Percentiles rank a stretch among this genome's conserved stretches.
Conservation (phyloP, 305 asterid species). For the Solanum hybrid region DNA sequence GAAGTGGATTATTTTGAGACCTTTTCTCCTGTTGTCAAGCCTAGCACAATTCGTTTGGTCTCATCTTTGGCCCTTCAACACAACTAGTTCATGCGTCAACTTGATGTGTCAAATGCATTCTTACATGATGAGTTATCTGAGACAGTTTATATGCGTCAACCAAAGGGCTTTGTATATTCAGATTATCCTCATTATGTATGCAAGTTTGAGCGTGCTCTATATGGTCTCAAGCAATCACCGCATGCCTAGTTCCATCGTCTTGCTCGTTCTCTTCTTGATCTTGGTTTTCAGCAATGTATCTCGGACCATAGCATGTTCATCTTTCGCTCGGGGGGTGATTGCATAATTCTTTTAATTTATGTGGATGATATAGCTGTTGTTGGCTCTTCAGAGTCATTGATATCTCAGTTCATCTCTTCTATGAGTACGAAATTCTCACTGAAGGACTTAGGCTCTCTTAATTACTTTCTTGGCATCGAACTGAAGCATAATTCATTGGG, state of each 20-base stretch:
- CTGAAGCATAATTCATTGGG: too few relatives aligned
- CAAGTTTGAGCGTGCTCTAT: neutral
- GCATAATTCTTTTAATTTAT: neutral
- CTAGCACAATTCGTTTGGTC: neutral
- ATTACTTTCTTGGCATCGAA: too few relatives aligned
- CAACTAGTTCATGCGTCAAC: neutral
- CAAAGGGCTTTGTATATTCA: neutral
- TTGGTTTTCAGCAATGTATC: neutral
- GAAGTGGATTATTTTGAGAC: neutral
- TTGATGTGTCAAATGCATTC: neutral
- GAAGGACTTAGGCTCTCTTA: neutral
- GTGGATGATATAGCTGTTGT: neutral
- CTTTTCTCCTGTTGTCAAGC: neutral
- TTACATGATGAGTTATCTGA: neutral
- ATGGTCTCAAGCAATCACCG: neutral
- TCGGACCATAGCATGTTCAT: neutral
- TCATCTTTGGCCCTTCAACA: neutral
- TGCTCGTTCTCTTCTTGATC: neutral
- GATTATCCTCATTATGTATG: neutral
- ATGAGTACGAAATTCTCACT: neutral
- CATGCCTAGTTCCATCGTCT: neutral
- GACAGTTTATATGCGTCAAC: neutral
- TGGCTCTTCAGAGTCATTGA: neutral
- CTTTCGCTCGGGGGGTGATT: neutral
- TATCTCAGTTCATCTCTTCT: neutral